Conservation (phyloP, 306 rosid species). For the Potentilla sterilis region DNA sequence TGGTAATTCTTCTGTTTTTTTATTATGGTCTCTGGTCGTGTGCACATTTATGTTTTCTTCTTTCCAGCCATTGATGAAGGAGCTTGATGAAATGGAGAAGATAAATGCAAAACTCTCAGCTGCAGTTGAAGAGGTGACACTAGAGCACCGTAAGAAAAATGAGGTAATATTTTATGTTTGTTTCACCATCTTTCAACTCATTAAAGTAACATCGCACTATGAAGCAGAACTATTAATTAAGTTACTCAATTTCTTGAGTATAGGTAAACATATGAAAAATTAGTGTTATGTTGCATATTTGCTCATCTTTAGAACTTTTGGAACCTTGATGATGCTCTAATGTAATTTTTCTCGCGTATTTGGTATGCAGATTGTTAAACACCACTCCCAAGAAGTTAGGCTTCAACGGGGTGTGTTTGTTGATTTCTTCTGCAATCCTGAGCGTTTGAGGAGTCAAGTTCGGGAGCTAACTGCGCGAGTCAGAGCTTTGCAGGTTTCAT, state of each 20-base stretch:
- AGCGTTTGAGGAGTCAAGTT: slow-evolving; percentile 77
- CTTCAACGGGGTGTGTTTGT: slow-evolving; percentile 86
- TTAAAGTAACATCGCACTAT: background rate
- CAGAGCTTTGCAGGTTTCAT: slow-evolving; percentile 80
- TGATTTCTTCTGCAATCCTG: slow-evolving; percentile 96
- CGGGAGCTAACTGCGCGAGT: slow-evolving; percentile 79
- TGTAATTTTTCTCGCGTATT: slow-evolving; percentile 11
- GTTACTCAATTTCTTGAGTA: background rate
- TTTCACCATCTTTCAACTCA: background rate
- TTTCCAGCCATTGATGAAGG: slow-evolving; percentile 85
- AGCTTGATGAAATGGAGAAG: slow-evolving; percentile 98
- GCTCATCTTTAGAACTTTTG: background rate
- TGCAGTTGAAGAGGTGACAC: slow-evolving; percentile 93
- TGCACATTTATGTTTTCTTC: slow-evolving; percentile 14
- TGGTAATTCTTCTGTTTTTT: slow-evolving; percentile 15
- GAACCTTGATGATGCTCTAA: background rate
- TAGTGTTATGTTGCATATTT: background rate
- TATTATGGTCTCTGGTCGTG: slow-evolving; percentile 16
- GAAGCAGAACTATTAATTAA: background rate
- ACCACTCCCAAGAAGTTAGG: slow-evolving; percentile 80
- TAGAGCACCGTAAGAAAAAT: slow-evolving; percentile 89
- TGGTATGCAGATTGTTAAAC: slow-evolving; percentile 78
- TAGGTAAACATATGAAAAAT: background rate
- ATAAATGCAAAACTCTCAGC: slow-evolving; percentile 79
- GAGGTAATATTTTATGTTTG: slow-evolving; percentile 48